Evolutionary conservation across 768 basidiomycete genomes (phyloP).

Genomic region (Agrocybe chaxingu): DNA sequence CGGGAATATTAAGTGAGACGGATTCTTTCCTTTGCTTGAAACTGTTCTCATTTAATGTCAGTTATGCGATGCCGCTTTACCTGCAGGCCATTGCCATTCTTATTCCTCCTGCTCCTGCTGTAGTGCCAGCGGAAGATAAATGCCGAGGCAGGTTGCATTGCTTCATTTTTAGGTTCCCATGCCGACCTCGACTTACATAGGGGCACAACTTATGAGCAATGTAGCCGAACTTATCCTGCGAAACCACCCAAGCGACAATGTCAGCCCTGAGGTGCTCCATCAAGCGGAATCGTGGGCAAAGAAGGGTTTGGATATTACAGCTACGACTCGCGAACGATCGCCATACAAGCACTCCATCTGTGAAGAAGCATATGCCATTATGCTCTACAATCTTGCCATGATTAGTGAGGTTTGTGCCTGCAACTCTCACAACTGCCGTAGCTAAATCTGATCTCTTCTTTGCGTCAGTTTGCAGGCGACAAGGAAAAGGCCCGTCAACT

Average conservation of each 20-base stretch:
- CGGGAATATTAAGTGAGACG: slow-evolving; percentile 54
- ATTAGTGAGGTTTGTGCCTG: slow-evolving; percentile 42
- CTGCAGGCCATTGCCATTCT: slow-evolving; percentile 62
- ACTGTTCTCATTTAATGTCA: slow-evolving; percentile 18
- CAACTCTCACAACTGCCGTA: not conserved
- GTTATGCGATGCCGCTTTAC: slow-evolving; percentile 64
- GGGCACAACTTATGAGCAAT: slow-evolving; percentile 45
- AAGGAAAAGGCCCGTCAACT: slow-evolving; percentile 28
- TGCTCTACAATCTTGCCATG: slow-evolving; percentile 60
- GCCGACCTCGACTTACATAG: slow-evolving; percentile 17
- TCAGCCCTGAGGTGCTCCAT: slow-evolving; percentile 27
- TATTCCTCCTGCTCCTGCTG: slow-evolving; percentile 42
- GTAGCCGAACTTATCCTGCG: slow-evolving; percentile 42
- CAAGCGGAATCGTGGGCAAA: slow-evolving; percentile 64
- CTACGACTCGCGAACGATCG: slow-evolving; percentile 22
- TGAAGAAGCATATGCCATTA: slow-evolving; percentile 52
- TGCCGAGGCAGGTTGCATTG: slow-evolving; percentile 49
- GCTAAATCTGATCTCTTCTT: not conserved
- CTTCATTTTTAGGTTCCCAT: not conserved
- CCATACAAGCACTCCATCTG: slow-evolving; percentile 34
- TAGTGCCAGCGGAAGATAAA: slow-evolving; percentile 41
- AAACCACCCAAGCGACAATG: slow-evolving; percentile 14
- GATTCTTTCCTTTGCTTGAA: not conserved
- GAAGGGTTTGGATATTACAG: slow-evolving; percentile 35
- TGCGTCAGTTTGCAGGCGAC: slow-evolving; percentile 37